Evolutionary conservation across 2,329 filamentous ascomycete species (phyloP), one percentile per base, ranked within the genome.

Genomic region (Hypoxylon sp.): DNA sequence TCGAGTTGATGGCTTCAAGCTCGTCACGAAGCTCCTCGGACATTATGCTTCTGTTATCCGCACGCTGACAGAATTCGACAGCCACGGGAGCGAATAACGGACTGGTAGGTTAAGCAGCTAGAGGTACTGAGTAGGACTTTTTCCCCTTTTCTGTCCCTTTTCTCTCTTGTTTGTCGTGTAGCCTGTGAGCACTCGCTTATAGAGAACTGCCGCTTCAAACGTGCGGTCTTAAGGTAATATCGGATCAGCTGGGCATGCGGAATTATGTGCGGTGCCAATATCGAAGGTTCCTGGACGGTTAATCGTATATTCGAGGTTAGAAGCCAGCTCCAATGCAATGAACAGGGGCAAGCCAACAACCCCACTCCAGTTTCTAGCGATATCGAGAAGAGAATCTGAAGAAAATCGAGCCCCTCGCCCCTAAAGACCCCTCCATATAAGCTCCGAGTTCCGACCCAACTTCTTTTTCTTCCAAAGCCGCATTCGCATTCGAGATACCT

Each of bases 1-100:
- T 95, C 51, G 91, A 90, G 74, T 94, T 95, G 69, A 95, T 88
- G 61, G 89, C 91, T 70, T 88, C 88, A 24, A 93, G 78, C 72
- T 95, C 91, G 75, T 95, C 90, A 45, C 76, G 73, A 21, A 94
- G 81, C 63, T 85, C 82, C 62, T 84, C 81, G 7, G 82, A 83
- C 81, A 84, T 84, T 58, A 20, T n/a, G 11, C 3, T 38, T 11
- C 38, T 55, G 38, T 42, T 37, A 27, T 40, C 21, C 47, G 8
- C 11, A 23, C 24, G 6, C 9, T 26, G 3, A 7, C 15, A 4
- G 35, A 45, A 17, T 10, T 40, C 2, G n/a, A n/a, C 18, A 40
- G 18, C 20, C 18, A 40, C 20, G 9, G n/a, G n/a, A 23, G 7
- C 3, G 18, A 18, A 8, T 23, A 23, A 23, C 18, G 11, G 23